Conservation (phyloP, 163 green algal species). For the Chloromonas sp. region DNA sequence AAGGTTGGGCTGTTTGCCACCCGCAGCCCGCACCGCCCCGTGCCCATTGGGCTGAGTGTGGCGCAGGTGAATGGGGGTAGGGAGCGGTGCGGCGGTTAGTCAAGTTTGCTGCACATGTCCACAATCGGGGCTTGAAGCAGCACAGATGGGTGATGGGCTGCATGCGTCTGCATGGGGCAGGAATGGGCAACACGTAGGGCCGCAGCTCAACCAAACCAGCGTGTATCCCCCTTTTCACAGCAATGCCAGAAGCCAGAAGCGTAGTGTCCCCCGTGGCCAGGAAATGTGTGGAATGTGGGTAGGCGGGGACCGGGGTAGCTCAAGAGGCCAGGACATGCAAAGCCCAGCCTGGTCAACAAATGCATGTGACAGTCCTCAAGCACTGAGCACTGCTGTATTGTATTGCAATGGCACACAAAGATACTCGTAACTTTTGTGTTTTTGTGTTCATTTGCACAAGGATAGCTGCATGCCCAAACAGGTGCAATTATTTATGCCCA, state of each 20-base stretch:
- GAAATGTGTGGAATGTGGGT: background rate
- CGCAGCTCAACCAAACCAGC: background rate
- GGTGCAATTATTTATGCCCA: too few relatives aligned
- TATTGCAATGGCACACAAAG: too few relatives aligned
- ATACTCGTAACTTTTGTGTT: too few relatives aligned
- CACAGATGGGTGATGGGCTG: too few relatives aligned
- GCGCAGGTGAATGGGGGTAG: background rate
- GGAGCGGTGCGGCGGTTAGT: background rate
- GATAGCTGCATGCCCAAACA: too few relatives aligned
- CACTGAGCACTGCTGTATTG: too few relatives aligned
- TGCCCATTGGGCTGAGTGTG: background rate
- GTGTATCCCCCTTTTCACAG: too few relatives aligned
- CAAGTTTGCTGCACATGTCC: background rate
- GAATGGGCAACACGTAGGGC: background rate
- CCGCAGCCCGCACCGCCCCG: background rate
- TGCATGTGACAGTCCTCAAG: background rate
- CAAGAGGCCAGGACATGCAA: too few relatives aligned
- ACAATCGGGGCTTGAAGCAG: background rate
- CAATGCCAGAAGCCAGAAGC: too few relatives aligned
- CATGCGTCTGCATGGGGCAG: background rate
- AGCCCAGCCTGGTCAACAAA: background rate
- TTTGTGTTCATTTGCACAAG: too few relatives aligned
- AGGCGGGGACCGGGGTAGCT: too few relatives aligned
- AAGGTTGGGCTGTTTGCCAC: slow-evolving; percentile 1
- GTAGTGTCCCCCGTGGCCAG: too few relatives aligned